Evolutionary conservation across 148 eudicot species (phyloP), one percentile per base, ranked within the genome.

Genomic region (Rhododendron simsii): DNA sequence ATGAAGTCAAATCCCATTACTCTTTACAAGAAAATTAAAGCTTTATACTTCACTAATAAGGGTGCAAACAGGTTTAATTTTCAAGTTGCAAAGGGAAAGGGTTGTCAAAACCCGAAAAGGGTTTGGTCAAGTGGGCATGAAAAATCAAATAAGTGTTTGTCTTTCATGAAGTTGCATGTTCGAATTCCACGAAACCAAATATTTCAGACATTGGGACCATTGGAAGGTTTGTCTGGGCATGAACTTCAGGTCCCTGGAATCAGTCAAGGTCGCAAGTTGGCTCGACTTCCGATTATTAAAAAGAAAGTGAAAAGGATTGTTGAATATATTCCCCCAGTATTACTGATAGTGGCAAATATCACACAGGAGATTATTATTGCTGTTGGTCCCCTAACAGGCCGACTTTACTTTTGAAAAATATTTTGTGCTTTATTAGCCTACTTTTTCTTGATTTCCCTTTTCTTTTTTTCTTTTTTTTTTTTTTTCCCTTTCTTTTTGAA

Each of bases 1-100:
- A 80, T 86, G 87, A 88, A 80, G 94, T 92, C 93, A 91, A 80
- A 82, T 88, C 92, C 50, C 65, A 83, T 85, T n/a, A 35, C 84
- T 84, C 89, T 89, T 88, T 88, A 84, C 61, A 84, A 69, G 84
- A 81, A 20, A 33, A 33, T 33, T 33, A 33, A 81, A 81, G 57
- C 39, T 84, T 55, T 86, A 16, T 83, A 81, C 80, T 67, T 67
- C 74, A 67, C 74, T 67, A 73, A 51, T 73, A 87, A 80, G 77
- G 88, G 88, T 84, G 87, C 83, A 78, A 88, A 83, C 63, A 65
- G 87, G 51, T 88, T 55, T 55, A 16, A 3, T 55, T 89, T 88
- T 86, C 83, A 80, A 86, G 81, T 53, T 69, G 26, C 83, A 89
- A 86, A 88, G 89, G 88, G 89, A 90, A 82, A 77, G 28, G 28